Conservation (phyloP, 2,329 filamentous ascomycete species). For the Cladosporium phlei region DNA sequence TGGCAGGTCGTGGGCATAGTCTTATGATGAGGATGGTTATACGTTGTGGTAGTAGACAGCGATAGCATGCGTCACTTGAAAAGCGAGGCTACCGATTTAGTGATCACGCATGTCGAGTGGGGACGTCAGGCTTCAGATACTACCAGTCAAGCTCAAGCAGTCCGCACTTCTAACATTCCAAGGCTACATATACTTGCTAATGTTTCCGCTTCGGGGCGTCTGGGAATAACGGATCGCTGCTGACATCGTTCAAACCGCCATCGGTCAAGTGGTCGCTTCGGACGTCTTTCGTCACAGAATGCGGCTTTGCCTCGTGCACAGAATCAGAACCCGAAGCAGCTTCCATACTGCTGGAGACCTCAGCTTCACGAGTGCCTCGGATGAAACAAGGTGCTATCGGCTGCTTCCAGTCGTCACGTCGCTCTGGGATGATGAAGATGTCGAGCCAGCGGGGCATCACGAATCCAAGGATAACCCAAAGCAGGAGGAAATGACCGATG, state of each 20-base stretch:
- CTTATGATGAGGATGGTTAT: no score
- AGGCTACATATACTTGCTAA: no score
- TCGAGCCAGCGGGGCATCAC: conserved; percentile 53
- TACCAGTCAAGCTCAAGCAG: no score
- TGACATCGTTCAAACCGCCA: background rate
- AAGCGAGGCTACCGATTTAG: no score
- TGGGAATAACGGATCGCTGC: background rate
- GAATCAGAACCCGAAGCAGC: background rate
- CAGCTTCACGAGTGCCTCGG: background rate
- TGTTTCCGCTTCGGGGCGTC: background rate
- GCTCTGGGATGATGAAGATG: conserved; percentile 45
- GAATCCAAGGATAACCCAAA: conserved; percentile 38
- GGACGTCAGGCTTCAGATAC: no score
- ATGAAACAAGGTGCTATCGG: conserved; percentile 3
- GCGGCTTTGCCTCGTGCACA: background rate
- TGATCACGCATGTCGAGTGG: no score
- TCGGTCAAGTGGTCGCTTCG: background rate
- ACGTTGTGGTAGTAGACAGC: no score
- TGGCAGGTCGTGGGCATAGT: no score
- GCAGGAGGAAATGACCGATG: conserved; percentile 31
- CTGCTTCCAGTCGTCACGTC: conserved; percentile 41
- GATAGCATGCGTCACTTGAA: no score
- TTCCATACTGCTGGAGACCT: background rate
- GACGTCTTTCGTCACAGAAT: background rate
- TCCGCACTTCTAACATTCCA: no score